Evolutionary conservation across 2,329 filamentous ascomycete species (phyloP), one percentile per base, ranked within the genome.

Genomic region (Fusarium napiforme): DNA sequence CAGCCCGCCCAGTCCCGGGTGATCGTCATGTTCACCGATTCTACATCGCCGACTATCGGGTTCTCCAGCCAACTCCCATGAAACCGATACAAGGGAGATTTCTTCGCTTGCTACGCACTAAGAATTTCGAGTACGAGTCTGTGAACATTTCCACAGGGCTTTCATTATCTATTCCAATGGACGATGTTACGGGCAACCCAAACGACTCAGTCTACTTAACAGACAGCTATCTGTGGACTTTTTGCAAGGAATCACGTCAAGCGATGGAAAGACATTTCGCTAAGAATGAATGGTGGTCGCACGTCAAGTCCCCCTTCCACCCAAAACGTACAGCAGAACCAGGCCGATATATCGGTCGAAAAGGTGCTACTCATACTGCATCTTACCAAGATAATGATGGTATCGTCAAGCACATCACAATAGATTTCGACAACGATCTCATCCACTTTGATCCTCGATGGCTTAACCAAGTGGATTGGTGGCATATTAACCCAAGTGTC

Each of bases 271-370:
- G 30, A 16, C 23, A 21, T 0, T 74, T 74, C n/a, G 12, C 2
- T 0, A 72, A 15, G 23, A 74, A 74, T 23, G 67, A 74, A 34
- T 74, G 72, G 72, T 74, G 72, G 67, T 74, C 72, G 7, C 28
- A 52, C 5, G 1, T 55, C 5, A 36, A 58, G 12, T 39, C 43
- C 2, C 43, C 56, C 0, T 46, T 42, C 16, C 61, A 66, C 7
- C 60, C 70, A 26, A 55, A 47, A n/a, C 57, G 42, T 21, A 43
- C 40, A 11, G 52, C 60, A 4, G 14, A n/a, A 5, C 28, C 42
- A 5, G 47, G 70, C 3, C n/a, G 43, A 15, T 58, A 43, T 26
- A 21, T n/a, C 1, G 21, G 23, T 0, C 34, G 50, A 8, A 15
- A 32, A 4, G 58, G 6, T 4, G 12, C 5, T 5, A 14, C 61